These are phyloP conservation scores for Paramecium biaurelia DNA, from an alignment of 73 alveolate genomes.

Conservation along the genomic window DNA sequence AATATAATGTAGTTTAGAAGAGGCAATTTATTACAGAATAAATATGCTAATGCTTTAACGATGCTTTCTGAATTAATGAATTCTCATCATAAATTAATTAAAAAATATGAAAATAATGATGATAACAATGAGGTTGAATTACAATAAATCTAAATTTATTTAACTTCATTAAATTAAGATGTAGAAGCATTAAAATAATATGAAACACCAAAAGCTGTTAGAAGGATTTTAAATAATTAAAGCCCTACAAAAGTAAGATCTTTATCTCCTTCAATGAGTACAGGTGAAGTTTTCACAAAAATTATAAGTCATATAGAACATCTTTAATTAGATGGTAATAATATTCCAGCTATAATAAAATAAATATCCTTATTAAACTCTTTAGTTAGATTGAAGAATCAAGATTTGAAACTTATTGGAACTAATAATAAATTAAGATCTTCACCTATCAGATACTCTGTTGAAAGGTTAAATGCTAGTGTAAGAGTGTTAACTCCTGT, in stretches of 20 bases:
- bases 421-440: background rate
- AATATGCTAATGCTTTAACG: background rate
- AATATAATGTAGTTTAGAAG: background rate
- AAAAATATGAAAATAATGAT: background rate
- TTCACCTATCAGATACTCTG: background rate
- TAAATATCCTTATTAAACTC: background rate
- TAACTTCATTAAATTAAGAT: slow-evolving; percentile 19
- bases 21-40: background rate
- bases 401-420: slow-evolving; percentile 18
- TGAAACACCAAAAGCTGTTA: slow-evolving; percentile 32
- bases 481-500: background rate
- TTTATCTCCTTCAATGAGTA: slow-evolving; percentile 12
- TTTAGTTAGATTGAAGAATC: slow-evolving; percentile 27
- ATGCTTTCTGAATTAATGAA: background rate
- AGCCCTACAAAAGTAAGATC: background rate
- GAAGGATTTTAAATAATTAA: slow-evolving; percentile 2
- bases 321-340: background rate
- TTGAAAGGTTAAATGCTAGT: background rate
- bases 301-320: background rate
- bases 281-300: slow-evolving; percentile 8
- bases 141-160: slow-evolving; percentile 1
- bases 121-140: background rate
- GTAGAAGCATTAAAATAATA: background rate
- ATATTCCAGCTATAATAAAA: slow-evolving; percentile 31
- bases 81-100: background rate